A percentile compares a stretch with the other conserved stretches of the same genome.
Conservation (phyloP, 768 basidiomycete genomes). For the Agrocybe chaxingu region DNA sequence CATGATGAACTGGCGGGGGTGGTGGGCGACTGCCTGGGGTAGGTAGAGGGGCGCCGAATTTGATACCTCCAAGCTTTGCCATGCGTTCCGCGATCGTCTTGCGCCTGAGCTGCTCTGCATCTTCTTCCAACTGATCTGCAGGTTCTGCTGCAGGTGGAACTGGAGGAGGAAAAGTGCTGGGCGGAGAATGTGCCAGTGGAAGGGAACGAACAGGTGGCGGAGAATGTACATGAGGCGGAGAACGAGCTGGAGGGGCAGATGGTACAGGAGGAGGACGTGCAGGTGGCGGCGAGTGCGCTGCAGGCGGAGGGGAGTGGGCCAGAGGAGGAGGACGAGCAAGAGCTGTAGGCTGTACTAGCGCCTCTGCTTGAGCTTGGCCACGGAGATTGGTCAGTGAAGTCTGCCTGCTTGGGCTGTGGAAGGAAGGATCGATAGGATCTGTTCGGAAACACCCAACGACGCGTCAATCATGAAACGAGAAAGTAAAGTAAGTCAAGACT, state of each 20-base stretch:
- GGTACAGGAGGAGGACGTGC: slow-evolving; percentile 1
- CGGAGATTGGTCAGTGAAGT: slow-evolving; percentile 27
- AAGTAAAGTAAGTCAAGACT: slow-evolving; percentile 16
- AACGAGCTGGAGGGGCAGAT: slow-evolving; percentile 1
- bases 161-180: slow-evolving; percentile 4
- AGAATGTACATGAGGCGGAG: slow-evolving; percentile 2
- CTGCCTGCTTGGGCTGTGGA: slow-evolving; percentile 50
- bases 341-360: slow-evolving; percentile 4
- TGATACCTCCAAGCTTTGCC: slow-evolving; percentile 87
- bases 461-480: neutral
- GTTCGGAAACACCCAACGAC: neutral
- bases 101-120: slow-evolving; percentile 51
- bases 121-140: slow-evolving; percentile 33
- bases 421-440: slow-evolving; percentile 72
- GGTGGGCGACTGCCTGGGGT: slow-evolving; percentile 32
- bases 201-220: neutral
- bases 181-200: too few species aligned
- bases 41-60: slow-evolving; percentile 63
- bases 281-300: neutral
- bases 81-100: slow-evolving; percentile 89
- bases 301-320: neutral
- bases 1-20: slow-evolving; percentile 30
- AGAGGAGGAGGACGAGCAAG: neutral
- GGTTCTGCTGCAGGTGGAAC: slow-evolving; percentile 20
- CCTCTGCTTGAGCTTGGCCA: slow-evolving; percentile 9